phyloP scores from a whole-genome alignment of 2,329 filamentous ascomycete species.

The Fusarium lateritium region DNA sequence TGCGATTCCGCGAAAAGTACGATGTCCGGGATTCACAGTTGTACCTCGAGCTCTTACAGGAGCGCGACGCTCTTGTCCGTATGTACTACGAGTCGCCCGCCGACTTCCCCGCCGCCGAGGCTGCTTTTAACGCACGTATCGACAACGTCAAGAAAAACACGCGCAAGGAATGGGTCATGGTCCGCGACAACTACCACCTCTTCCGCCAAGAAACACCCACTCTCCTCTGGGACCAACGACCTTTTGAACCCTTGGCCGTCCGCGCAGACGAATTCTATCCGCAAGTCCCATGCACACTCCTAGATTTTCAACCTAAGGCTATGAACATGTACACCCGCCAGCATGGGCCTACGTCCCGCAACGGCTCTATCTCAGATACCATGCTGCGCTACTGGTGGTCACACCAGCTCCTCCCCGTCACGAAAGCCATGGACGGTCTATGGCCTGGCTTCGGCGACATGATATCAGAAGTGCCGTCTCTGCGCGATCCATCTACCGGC shows the following conservation, averaged over 20 bases:
- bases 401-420: slow-evolving; percentile 60
- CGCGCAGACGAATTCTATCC: slow-evolving; percentile 77
- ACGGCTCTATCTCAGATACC: slow-evolving; percentile 68
- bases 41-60: slow-evolving; percentile 54
- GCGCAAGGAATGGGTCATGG: slow-evolving; percentile 55
- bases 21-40: slow-evolving; percentile 36
- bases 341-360: slow-evolving; percentile 58
- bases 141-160: slow-evolving; percentile 52
- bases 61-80: slow-evolving; percentile 49
- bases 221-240: slow-evolving; percentile 78
- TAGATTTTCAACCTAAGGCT: slow-evolving; percentile 77
- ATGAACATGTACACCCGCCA: slow-evolving; percentile 65
- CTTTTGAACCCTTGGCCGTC: slow-evolving; percentile 77
- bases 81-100: slow-evolving; percentile 36
- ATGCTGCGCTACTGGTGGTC: slow-evolving; percentile 61
- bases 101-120: slow-evolving; percentile 51
- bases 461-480: slow-evolving; percentile 62
- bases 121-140: slow-evolving; percentile 56
- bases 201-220: slow-evolving; percentile 65
- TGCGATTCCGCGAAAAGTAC: slow-evolving; percentile 51
- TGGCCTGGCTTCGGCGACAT: slow-evolving; percentile 73
- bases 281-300: slow-evolving; percentile 66
- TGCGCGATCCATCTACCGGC: slow-evolving; percentile 64
- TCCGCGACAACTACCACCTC: slow-evolving; percentile 69
- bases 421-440: slow-evolving; percentile 64